Conservation (phyloP, 2,329 filamentous ascomycete species). For the Pseudocercospora crystallina region DNA sequence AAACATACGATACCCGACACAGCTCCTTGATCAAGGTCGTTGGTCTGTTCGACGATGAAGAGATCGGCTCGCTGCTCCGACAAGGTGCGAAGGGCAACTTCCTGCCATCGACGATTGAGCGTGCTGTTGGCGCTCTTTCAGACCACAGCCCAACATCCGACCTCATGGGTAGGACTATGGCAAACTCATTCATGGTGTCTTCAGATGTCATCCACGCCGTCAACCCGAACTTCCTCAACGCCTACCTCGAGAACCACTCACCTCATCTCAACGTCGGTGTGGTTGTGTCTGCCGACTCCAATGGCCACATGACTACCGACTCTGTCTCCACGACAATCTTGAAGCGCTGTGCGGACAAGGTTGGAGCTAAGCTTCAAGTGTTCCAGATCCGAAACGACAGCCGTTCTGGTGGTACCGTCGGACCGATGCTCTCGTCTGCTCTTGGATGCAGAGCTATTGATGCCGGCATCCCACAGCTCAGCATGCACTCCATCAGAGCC, state of each 20-base stretch:
- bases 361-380: slow-evolving; percentile 70
- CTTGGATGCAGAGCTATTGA: slow-evolving; percentile 84
- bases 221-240: slow-evolving; percentile 86
- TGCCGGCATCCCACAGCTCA: slow-evolving; percentile 84
- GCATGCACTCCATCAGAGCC: slow-evolving; percentile 90
- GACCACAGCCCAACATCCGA: slow-evolving; percentile 46
- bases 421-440: slow-evolving; percentile 77
- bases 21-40: slow-evolving; percentile 80
- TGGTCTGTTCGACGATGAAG: slow-evolving; percentile 95
- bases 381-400: slow-evolving; percentile 96
- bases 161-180: slow-evolving; percentile 77
- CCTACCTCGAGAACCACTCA: slow-evolving; percentile 81
- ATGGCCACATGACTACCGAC: slow-evolving; percentile 96
- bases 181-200: slow-evolving; percentile 87
- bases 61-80: slow-evolving; percentile 86
- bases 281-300: slow-evolving; percentile 75
- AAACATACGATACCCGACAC: slow-evolving; percentile 51
- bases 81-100: slow-evolving; percentile 92
- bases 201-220: slow-evolving; percentile 92
- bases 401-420: slow-evolving; percentile 88
- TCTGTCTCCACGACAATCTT: slow-evolving; percentile 80
- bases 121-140: slow-evolving; percentile 70
- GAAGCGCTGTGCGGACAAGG: slow-evolving; percentile 72
- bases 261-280: slow-evolving; percentile 88
- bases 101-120: slow-evolving; percentile 75